phyloP scores from a whole-genome alignment of 208 protist species.

The Trypanosoma mega region DNA sequence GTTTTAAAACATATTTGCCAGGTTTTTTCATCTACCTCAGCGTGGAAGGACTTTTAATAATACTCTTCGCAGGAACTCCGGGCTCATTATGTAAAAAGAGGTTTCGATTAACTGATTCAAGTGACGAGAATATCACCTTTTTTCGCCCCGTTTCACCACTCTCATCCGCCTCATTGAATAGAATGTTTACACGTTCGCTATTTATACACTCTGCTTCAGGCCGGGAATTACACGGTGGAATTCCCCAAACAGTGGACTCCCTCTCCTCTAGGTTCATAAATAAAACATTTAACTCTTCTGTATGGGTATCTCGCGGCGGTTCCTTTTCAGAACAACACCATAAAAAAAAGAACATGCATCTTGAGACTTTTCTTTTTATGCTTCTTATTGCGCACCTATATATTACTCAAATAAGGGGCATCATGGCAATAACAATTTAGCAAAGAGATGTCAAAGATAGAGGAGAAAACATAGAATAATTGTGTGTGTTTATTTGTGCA shows the following conservation, averaged over 20 bases:
- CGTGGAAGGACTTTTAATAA: neutral
- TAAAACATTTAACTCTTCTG: neutral
- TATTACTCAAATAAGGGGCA: no score
- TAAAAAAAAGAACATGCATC: neutral
- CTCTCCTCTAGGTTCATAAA: neutral
- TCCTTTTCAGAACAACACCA: neutral
- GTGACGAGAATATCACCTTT: neutral
- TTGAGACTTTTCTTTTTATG: no score
- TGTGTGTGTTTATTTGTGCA: no score
- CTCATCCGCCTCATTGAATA: neutral
- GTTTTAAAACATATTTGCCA: no score
- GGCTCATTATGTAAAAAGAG: constrained; percentile 2
- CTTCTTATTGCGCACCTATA: no score
- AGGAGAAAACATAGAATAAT: no score
- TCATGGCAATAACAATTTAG: no score
- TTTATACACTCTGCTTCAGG: neutral
- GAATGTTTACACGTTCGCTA: neutral
- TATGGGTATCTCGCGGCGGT: neutral
- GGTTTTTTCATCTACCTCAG: no score
- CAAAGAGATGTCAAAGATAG: no score
- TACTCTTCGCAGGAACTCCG: neutral
- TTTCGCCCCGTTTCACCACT: neutral
- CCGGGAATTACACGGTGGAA: neutral
- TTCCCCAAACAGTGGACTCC: neutral
- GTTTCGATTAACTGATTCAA: neutral